Evolutionary conservation across 2,329 filamentous ascomycete genomes (phyloP), one percentile per base, ranked within the genome.

Genomic region (Talaromyces atroroseus): DNA sequence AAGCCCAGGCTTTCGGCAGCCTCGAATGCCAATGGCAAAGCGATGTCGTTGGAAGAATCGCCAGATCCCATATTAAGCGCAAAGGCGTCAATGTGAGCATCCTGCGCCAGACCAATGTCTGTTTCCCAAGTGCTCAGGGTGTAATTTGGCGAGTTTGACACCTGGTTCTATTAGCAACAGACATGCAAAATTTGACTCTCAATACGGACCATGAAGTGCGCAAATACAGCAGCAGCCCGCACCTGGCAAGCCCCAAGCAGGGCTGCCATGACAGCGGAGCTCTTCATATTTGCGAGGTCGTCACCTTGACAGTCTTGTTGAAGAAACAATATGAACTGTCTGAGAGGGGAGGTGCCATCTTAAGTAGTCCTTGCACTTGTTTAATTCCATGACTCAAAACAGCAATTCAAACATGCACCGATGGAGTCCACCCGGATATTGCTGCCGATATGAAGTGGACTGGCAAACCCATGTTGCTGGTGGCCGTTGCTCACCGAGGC

Each of bases 51-150:
- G 53, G 63, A 58, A 2, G 40, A 32, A 48, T 67, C 60, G 5
- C 61, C 60, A 42, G 61, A 62, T 5, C 64, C 71, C 21, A 72
- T 67, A 59, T 72, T 75, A 18, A 76, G 65, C 10, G 67, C 73
- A 59, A 76, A 76, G 32, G 64, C 74, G 59, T 75, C 72, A 52
- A 76, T 73, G 18, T 67, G 60, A 6, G 72, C 66, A 2, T 59
- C 64, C 59, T 73, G 62, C 8, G 74, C 74, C 4, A 66, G 58
- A 0, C 42, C 38, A 10, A 76, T 73, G 57, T 76, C 69, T 32
- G 14, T 18, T 20, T 52, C 7, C 49, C 49, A 52, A 6, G 42
- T 29, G 20, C 20, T 32, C 5, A 18, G 8, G 10, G 49, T 40
- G 18, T 24, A 47, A 20, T 20, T 47, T 14, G 12, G 21, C 11